Base-by-base conservation (phyloP, 352 stramenopile genomes). In the Discostella stelligera region DNA sequence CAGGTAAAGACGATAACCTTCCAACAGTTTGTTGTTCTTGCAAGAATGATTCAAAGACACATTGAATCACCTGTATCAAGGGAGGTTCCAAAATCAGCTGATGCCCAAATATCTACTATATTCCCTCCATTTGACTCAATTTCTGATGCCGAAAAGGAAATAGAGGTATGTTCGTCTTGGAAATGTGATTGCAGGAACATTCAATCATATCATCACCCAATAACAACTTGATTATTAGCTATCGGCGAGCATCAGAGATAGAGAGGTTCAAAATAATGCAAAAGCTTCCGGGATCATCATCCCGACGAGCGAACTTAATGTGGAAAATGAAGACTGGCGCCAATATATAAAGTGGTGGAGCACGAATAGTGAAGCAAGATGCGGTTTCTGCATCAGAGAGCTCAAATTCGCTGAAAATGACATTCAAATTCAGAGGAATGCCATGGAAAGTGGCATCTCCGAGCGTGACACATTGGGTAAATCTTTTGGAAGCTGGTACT, bases 371-470 rank as follows among this genome's bases (percentile, higher is more conserved):
- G 67, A 53, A 14, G 37, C 55, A 2, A 67, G 67, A 48, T 52
- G 53, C 41, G 46, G 50, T 52, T 75, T 75, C n/a, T 75, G 44
- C 16, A 62, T 52, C 23, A 55, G 67, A 44, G 67, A 75, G 27
- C 37, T 75, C 6, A 1, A 53, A 11, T 75, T 68, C 21, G 67
- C 67, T 1, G 44, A 37, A 63, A 54, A 46, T 18, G 13, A 67
- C 9, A 11, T 23, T 21, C 46, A 62, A 54, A 27, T 75, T 6
- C 25, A 39, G 27, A 32, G 56, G 30, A 48, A 27, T 48, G 67
- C 67, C 37, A 44, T 44, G 37, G 37, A 44, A 44, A 11, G 37
- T 25, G 67, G 56, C 2, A 54, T 75, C 16, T 52, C 39, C 14
- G 60, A 68, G 39, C 41, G 44, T 46, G 55, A 39, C 1, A 61